A percentile compares a stretch with the other conserved stretches of the same genome.
Conservation (phyloP, 495 filamentous ascomycete genomes). For the Podospora pseudocomata region DNA sequence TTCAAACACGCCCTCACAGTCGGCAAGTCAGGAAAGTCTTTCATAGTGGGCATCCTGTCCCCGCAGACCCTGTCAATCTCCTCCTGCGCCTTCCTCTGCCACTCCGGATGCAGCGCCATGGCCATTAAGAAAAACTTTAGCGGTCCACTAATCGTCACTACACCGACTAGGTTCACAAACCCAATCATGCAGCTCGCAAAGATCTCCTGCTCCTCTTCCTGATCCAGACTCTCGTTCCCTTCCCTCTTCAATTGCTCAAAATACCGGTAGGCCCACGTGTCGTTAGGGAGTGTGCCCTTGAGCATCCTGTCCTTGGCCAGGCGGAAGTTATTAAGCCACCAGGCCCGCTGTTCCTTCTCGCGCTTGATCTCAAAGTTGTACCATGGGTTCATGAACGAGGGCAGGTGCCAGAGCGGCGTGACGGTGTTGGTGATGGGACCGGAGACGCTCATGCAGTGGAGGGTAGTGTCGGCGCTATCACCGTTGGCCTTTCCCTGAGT, state of each 20-base stretch:
- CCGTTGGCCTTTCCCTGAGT: constrained; percentile 42
- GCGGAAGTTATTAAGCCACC: constrained; percentile 44
- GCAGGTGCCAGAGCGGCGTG: constrained; percentile 44
- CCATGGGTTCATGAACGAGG: constrained; percentile 43
- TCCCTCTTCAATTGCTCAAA: constrained; percentile 41
- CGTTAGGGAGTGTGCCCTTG: constrained; percentile 36
- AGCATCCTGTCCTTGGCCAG: constrained; percentile 40
- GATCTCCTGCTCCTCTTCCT: constrained; percentile 39
- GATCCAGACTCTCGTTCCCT: constrained; percentile 36
- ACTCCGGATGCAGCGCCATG: constrained; percentile 46
- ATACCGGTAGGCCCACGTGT: constrained; percentile 47
- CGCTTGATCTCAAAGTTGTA: constrained; percentile 42
- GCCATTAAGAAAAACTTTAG: constrained; percentile 50
- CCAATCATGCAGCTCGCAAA: constrained; percentile 50
- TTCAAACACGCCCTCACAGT: constrained; percentile 56
- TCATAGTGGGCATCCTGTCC: constrained; percentile 46
- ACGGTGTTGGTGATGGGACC: constrained; percentile 48
- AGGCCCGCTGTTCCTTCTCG: constrained; percentile 39
- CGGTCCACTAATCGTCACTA: constrained; percentile 46
- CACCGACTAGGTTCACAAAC: constrained; percentile 46
- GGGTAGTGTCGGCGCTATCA: constrained; percentile 43
- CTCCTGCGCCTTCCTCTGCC: constrained; percentile 50
- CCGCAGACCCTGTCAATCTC: constrained; percentile 60
- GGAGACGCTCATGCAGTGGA: constrained; percentile 48
- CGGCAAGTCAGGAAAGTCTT: constrained; percentile 45